Percentiles rank a stretch among this genome's conserved stretches.
These are phyloP conservation scores for Chaetoscypha palmicola DNA, from an alignment of 2,329 filamentous ascomycete species.

Conservation along the genomic window DNA sequence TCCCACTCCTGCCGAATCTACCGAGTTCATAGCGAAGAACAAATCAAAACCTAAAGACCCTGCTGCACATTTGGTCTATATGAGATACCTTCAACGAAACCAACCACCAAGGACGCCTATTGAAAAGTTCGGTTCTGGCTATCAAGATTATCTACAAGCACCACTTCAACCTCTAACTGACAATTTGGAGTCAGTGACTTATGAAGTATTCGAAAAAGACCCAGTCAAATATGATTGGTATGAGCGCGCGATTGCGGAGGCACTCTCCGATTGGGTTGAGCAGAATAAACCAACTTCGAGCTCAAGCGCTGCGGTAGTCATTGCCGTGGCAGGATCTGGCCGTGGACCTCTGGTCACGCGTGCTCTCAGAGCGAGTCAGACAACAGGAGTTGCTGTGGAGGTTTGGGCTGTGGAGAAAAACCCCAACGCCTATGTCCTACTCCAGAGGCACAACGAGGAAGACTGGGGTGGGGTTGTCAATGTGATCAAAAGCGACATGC, in stretches of 20 bases:
- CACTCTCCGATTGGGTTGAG: conserved; percentile 70
- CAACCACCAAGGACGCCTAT: conserved; percentile 61
- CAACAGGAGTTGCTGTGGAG: conserved; percentile 69
- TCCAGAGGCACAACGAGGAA: conserved; percentile 76
- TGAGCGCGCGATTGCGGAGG: conserved; percentile 73
- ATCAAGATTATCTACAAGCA: conserved; percentile 93
- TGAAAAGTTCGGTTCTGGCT: conserved; percentile 64
- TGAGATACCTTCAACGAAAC: conserved; percentile 75
- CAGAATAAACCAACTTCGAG: conserved; percentile 69
- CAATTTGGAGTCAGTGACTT: conserved; percentile 94
- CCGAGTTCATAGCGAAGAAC: conserved; percentile 33
- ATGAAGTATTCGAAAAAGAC: conserved; percentile 97
- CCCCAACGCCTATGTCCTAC: conserved; percentile 89
- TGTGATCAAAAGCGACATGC: conserved; percentile 94
- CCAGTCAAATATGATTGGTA: conserved; percentile 98
- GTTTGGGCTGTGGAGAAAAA: conserved; percentile 97
- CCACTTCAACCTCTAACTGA: conserved; percentile 91
- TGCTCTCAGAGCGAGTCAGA: conserved; percentile 71
- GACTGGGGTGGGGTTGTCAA: conserved; percentile 78
- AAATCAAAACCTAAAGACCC: conserved; percentile 45
- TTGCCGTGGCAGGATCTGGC: conserved; percentile 89
- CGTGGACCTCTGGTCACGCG: conserved; percentile 87
- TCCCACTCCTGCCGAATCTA: conserved; percentile 65
- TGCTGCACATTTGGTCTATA: conserved; percentile 67
- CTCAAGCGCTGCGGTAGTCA: conserved; percentile 63